Evolutionary conservation across 257 asterid species (phyloP), one percentile per base, ranked within the genome.

Genomic region (Asclepias syriaca): DNA sequence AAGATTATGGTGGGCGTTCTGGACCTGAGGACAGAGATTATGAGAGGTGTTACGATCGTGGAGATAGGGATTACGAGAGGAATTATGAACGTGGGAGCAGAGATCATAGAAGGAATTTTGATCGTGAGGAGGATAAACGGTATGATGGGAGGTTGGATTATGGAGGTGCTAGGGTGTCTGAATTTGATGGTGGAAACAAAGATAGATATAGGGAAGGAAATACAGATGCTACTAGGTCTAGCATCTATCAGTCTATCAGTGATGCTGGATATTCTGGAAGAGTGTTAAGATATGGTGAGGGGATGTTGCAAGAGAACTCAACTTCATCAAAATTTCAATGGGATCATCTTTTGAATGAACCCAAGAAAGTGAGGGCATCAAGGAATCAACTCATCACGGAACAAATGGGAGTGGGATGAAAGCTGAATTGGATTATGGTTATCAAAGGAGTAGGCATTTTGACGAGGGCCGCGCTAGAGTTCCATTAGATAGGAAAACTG

Each of bases 341-440:
- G 63, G 79, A 82, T 78, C 79, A 71, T 70, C 72, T 64, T 70
- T 61, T 77, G 34, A 85, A 83, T 72, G 83, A 77, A 60, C 69
- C 81, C 53, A 51, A 73, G 67, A 84, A 67, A 54, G 70, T 64
- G 87, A 81, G 76, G 63, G 64, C 45, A 10, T 72, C 69, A 81
- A 71, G 57, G 78, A 70, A 54, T 48, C 68, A 48, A 56, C 57
- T 14, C 75, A 76, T 40, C 65, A 64, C 68, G 85, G 81, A 60
- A 73, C 66, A 74, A 77, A 76, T 67, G 83, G 80, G 68, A 72
- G 69, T 65, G 73, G 79, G 66, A 66, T 71, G 6, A 81, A 83
- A 61, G 77, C 72, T 34, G 84, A 82, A 65, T 64, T 76, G 75
- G 85, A 81, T 50, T 74, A 74, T 73, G 40, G 12, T 66, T 75